Base-by-base conservation (phyloP, 2,329 filamentous ascomycete genomes). In the Xylaria sp. region DNA sequence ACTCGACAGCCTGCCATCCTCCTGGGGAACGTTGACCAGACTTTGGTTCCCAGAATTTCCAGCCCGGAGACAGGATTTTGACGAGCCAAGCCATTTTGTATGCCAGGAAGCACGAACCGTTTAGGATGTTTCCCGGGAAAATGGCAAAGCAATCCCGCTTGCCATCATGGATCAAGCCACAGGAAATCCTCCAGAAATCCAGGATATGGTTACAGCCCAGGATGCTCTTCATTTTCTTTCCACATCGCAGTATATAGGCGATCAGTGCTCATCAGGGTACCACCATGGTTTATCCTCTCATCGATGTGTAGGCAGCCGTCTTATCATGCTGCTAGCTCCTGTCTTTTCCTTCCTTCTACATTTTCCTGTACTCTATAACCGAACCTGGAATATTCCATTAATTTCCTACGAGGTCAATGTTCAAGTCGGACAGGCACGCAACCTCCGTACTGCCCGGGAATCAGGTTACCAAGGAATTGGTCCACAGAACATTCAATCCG, bases 1-100 rank as follows among this genome's bases (percentile, higher is more conserved):
- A 39, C 62, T 56, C 8, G 74, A 75, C 60, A 73, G 68, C 32
- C 34, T 74, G 8, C 75, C 75, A 2, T 73, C 73, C 13, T 76
- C 73, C 12, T 74, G 68, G 64, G 74, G 72, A 39, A 70, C 67
- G 1, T 60, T 55, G 46, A 70, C 68, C n/a, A 65, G 67, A 37
- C 28, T 8, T 12, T 73, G 68, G 62, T 73, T 73, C 48, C 65
- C 65, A 1, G 65, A 69, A 0, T 68, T 59, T 55, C 41, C 55
- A 44, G 52, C 39, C 56, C 62, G 32, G 46, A 61, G 46, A 57
- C 46, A 39, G 23, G n/a, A 48, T n/a, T 55, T 25, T 56, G n/a
- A 28, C 8, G 66, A 69, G 23, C 46, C 51, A 54, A 39, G 23
- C 34, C 46, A 32, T 32, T 25, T 25, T 3, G n/a, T 57, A 54